Percentiles rank a stretch among this genome's conserved stretches.
Conservation (phyloP, 1,284 basidiomycete species). For the Puccinia hordei region DNA sequence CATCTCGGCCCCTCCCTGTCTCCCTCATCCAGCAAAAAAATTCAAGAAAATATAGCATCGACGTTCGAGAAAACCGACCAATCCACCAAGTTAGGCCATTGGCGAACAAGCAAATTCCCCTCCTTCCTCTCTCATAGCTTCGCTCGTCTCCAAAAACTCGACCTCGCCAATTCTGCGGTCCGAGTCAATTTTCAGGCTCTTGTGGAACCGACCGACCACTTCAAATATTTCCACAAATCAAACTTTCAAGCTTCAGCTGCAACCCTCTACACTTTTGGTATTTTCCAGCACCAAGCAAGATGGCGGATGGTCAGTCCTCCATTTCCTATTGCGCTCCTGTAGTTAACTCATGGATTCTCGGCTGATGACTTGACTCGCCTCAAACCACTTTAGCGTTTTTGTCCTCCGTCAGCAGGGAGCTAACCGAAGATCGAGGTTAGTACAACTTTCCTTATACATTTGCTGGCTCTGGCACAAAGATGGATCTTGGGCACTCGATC, state of each 20-base stretch:
- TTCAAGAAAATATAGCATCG: not conserved
- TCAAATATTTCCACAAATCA: not conserved
- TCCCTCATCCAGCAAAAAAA: not conserved
- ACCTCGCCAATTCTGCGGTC: not conserved
- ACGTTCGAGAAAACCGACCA: not conserved
- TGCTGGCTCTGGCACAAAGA: not conserved
- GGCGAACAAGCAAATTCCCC: too few species aligned
- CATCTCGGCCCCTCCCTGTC: not conserved
- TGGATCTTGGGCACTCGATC: not conserved
- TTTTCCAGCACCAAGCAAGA: not conserved
- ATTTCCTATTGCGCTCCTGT: not conserved
- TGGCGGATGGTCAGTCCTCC: slow-evolving; percentile 39
- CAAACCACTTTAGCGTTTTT: slow-evolving; percentile 30
- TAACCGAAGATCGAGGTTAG: slow-evolving; percentile 46
- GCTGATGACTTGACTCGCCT: not conserved
- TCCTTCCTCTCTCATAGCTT: not conserved
- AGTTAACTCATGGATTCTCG: not conserved
- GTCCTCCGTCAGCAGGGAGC: slow-evolving; percentile 46
- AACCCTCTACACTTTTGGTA: too few species aligned
- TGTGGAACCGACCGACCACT: not conserved
- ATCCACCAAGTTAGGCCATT: not conserved
- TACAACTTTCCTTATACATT: not conserved
- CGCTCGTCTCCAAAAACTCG: not conserved
- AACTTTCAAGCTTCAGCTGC: not conserved
- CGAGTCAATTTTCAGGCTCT: not conserved